phyloP scores from a whole-genome alignment of 129 eudicot species.

The Escallonia herrerae region DNA sequence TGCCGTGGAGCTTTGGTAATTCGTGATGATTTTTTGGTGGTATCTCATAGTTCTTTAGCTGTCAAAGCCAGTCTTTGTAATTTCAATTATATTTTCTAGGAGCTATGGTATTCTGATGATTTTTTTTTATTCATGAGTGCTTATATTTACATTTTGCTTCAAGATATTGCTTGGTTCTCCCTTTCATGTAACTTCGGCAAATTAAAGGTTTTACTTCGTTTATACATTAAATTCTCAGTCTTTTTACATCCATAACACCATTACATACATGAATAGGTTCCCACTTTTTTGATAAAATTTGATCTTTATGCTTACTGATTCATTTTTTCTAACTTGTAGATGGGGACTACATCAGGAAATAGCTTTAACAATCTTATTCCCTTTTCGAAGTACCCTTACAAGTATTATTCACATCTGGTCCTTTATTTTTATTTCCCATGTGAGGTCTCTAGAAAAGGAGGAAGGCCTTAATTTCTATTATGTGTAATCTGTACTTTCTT shows the following conservation, averaged over 20 bases:
- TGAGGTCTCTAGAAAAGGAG: neutral
- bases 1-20: too few species aligned
- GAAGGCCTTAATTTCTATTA: neutral
- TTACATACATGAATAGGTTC: too few species aligned
- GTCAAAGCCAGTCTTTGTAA: too few species aligned
- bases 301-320: too few species aligned
- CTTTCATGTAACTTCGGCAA: too few species aligned
- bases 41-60: too few species aligned
- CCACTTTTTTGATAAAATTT: too few species aligned
- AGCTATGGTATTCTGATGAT: neutral
- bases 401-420: slow-evolving; percentile 31
- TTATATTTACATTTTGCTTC: slow-evolving; percentile 3
- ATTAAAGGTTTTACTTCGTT: too few species aligned
- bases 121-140: neutral
- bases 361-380: slow-evolving; percentile 63
- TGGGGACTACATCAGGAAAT: slow-evolving; percentile 59
- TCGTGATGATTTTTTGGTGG: too few species aligned
- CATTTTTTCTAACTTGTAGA: slow-evolving; percentile 20
- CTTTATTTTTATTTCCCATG: neutral
- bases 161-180: neutral
- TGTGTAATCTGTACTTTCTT: slow-evolving; percentile 11
- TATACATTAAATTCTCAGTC: too few species aligned
- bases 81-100: too few species aligned
- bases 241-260: too few species aligned
- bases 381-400: slow-evolving; percentile 75